These are phyloP conservation scores for Cryptococcus sp. DNA, from an alignment of 1,284 basidiomycete genomes.

Conservation along the genomic window DNA sequence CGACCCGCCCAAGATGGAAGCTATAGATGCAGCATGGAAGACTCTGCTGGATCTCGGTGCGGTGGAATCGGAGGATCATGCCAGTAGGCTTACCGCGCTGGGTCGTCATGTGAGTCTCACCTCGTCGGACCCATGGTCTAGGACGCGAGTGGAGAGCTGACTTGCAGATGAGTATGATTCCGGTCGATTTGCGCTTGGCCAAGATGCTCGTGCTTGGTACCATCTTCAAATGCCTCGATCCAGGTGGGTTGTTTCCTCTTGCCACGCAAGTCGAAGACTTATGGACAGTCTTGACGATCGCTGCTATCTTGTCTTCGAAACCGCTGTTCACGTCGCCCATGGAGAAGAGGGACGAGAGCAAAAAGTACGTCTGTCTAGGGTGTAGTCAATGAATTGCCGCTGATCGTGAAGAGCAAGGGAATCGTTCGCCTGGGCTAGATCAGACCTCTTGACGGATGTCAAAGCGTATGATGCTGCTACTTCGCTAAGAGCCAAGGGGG, in stretches of 20 bases:
- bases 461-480: constrained; percentile 68
- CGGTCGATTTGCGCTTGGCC: constrained; percentile 80
- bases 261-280: background rate
- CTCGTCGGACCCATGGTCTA: background rate
- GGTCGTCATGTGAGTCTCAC: constrained; percentile 64
- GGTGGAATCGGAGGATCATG: constrained; percentile 57
- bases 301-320: constrained; percentile 78
- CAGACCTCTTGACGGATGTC: constrained; percentile 78
- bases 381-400: background rate
- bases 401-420: constrained; percentile 56
- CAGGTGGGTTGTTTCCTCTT: constrained; percentile 16
- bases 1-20: constrained; percentile 69
- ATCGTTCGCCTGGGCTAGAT: constrained; percentile 64
- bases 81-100: constrained; percentile 63
- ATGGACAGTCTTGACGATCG: constrained; percentile 62
- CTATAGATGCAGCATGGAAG: constrained; percentile 72
- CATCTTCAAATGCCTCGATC: constrained; percentile 70
- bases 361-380: constrained; percentile 53
- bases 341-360: constrained; percentile 75
- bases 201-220: constrained; percentile 88
- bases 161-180: constrained; percentile 63
- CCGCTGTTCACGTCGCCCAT: constrained; percentile 75
- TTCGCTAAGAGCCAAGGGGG: constrained; percentile 53
- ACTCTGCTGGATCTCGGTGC: constrained; percentile 76
- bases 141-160: background rate